phyloP scores from a whole-genome alignment of 1,284 basidiomycete species.

The Leccinum solheimii region DNA sequence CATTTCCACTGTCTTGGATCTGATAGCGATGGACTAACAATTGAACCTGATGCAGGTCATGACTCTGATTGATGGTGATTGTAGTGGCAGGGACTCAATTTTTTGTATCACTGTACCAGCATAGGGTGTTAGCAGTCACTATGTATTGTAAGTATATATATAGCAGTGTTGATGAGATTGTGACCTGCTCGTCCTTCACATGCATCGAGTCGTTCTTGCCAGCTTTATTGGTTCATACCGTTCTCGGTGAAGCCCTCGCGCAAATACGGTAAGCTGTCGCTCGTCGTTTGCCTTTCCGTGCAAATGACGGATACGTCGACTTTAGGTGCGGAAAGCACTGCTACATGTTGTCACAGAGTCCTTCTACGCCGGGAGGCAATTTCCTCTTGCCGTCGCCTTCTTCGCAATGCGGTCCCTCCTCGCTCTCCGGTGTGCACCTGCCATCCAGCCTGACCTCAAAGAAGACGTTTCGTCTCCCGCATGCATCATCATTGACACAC shows the following conservation, averaged over 20 bases:
- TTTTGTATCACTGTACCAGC: no score
- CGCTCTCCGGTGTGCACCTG: slow-evolving; percentile 33
- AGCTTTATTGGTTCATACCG: no score
- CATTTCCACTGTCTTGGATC: no score
- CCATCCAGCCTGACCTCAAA: slow-evolving; percentile 34
- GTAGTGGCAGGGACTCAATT: no score
- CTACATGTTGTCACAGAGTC: slow-evolving; percentile 27
- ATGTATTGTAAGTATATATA: no score
- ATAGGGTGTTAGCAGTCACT: no score
- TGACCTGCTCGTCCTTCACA: neutral
- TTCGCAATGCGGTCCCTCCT: slow-evolving; percentile 23
- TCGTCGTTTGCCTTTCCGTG: neutral
- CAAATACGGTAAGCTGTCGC: slow-evolving; percentile 35
- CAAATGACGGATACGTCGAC: neutral
- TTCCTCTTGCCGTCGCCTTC: slow-evolving; percentile 25
- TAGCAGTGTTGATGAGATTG: neutral
- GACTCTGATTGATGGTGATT: no score
- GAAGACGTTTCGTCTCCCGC: slow-evolving; percentile 25
- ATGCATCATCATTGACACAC: slow-evolving; percentile 29
- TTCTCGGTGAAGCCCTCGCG: slow-evolving; percentile 10
- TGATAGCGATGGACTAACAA: no score
- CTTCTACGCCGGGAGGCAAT: slow-evolving; percentile 28
- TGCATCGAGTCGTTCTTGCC: no score
- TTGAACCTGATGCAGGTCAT: no score
- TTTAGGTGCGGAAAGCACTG: slow-evolving; percentile 32